phyloP scores from a whole-genome alignment of 805 yeast species.

The Candida ficus region DNA sequence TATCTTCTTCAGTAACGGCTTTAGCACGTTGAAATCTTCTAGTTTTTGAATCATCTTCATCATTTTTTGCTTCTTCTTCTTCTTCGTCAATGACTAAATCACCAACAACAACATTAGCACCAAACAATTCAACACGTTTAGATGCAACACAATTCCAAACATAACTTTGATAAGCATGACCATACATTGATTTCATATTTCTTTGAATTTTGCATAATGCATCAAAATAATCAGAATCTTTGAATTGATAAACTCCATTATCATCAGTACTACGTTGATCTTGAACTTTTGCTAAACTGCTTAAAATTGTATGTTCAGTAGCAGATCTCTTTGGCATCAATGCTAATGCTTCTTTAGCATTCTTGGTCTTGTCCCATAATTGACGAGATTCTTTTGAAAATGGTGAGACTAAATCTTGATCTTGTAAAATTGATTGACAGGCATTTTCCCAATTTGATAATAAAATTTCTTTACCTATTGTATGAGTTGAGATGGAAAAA shows the following conservation, averaged over 20 bases:
- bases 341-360: constrained; percentile 60
- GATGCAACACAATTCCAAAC: constrained; percentile 90
- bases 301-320: constrained; percentile 76
- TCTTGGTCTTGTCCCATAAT: constrained; percentile 69
- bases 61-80: constrained; percentile 26
- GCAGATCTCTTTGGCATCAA: constrained; percentile 84
- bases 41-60: constrained; percentile 57
- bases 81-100: constrained; percentile 58
- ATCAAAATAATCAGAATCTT: constrained; percentile 56
- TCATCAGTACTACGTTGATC: constrained; percentile 39
- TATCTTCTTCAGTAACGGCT: constrained; percentile 70
- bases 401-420: constrained; percentile 79
- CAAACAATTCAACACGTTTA: constrained; percentile 65
- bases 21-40: constrained; percentile 61
- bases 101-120: constrained; percentile 67
- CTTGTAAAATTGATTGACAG: constrained; percentile 71
- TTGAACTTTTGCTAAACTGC: constrained; percentile 48
- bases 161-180: constrained; percentile 95
- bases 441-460: constrained; percentile 76
- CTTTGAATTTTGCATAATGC: constrained; percentile 89
- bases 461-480: constrained; percentile 68
- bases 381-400: constrained; percentile 79
- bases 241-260: constrained; percentile 27
- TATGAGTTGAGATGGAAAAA: constrained; percentile 87
- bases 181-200: constrained; percentile 89